Evolutionary conservation across 371 early-diverging fungal genomes (phyloP).

Genomic region (Haplosporangium sp.): DNA sequence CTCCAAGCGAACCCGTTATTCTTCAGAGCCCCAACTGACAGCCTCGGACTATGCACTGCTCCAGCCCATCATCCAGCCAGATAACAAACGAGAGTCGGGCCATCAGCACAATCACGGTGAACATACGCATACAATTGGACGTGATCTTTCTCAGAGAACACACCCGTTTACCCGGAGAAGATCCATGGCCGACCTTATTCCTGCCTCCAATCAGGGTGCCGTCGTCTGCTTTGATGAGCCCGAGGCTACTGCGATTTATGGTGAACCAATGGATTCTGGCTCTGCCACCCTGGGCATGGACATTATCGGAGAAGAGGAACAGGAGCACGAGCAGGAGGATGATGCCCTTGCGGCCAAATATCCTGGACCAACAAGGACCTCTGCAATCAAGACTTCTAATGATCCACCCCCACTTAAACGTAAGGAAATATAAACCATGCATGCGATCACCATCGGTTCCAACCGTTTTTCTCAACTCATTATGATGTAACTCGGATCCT

Average conservation of each 20-base stretch:
- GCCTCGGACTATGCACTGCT: constrained; percentile 32
- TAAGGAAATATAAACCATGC: neutral
- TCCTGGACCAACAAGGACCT: constrained; percentile 9
- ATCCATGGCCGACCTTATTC: constrained; percentile 28
- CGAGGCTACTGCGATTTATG: constrained; percentile 16
- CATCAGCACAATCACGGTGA: neutral
- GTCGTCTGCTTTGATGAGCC: constrained; percentile 24
- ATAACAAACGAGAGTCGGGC: neutral
- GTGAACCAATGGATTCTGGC: constrained; percentile 31
- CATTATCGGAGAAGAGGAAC: neutral
- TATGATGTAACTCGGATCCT: neutral
- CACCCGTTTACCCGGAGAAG: constrained; percentile 19
- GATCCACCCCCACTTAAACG: neutral
- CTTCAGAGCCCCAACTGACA: constrained; percentile 9
- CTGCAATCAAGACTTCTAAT: neutral
- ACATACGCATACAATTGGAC: neutral
- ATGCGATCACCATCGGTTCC: no score
- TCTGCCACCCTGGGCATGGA: constrained; percentile 15
- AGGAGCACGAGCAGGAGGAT: neutral
- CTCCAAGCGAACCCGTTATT: constrained; percentile 18
- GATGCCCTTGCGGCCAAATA: constrained; percentile 2
- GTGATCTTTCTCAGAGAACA: neutral
- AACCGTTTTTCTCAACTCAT: neutral
- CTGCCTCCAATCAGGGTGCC: constrained; percentile 8
- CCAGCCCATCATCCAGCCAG: constrained; percentile 37